phyloP scores from a whole-genome alignment of 1,284 basidiomycete genomes.

The Apiotrichum veenhuisii region DNA sequence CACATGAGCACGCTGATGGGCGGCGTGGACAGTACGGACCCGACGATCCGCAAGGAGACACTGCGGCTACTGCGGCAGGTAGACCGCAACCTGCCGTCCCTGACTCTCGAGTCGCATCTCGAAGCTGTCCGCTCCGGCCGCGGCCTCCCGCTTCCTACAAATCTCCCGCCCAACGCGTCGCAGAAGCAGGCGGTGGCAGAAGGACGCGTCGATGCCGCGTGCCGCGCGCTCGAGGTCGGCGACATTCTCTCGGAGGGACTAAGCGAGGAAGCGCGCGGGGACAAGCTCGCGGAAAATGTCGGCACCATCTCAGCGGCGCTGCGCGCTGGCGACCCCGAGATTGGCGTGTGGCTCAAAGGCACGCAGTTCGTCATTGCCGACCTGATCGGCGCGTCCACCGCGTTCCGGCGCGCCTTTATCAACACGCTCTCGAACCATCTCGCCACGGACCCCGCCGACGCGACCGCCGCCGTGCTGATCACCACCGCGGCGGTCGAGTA shows the following conservation, averaged over 20 bases:
- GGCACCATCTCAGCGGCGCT: slow-evolving; percentile 10
- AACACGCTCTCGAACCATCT: neutral
- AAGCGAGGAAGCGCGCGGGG: slow-evolving; percentile 1
- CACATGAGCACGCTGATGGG: slow-evolving; percentile 42
- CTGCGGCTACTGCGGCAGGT: slow-evolving; percentile 24
- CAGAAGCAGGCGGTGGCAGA: neutral
- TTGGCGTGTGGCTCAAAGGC: slow-evolving; percentile 24
- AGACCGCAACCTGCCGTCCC: slow-evolving; percentile 19
- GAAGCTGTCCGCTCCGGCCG: slow-evolving; percentile 1
- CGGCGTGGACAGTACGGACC: slow-evolving; percentile 37
- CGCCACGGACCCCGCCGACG: neutral
- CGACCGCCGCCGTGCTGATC: slow-evolving; percentile 18
- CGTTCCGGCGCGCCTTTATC: slow-evolving; percentile 4
- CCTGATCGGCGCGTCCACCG: slow-evolving; percentile 8
- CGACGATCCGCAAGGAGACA: slow-evolving; percentile 36
- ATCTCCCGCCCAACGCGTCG: neutral
- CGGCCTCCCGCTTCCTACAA: slow-evolving; percentile 1
- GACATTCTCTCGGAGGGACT: slow-evolving; percentile 14
- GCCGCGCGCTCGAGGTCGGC: slow-evolving; percentile 30
- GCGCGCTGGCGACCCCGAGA: slow-evolving; percentile 1
- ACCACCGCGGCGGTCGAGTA: slow-evolving; percentile 20
- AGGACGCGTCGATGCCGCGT: slow-evolving; percentile 24
- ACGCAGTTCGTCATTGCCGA: slow-evolving; percentile 15
- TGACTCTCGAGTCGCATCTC: slow-evolving; percentile 13
- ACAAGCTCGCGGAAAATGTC: slow-evolving; percentile 7